These are phyloP conservation scores for Fusarium metavorans DNA, from an alignment of 2,329 filamentous ascomycete genomes.

Conservation along the genomic window DNA sequence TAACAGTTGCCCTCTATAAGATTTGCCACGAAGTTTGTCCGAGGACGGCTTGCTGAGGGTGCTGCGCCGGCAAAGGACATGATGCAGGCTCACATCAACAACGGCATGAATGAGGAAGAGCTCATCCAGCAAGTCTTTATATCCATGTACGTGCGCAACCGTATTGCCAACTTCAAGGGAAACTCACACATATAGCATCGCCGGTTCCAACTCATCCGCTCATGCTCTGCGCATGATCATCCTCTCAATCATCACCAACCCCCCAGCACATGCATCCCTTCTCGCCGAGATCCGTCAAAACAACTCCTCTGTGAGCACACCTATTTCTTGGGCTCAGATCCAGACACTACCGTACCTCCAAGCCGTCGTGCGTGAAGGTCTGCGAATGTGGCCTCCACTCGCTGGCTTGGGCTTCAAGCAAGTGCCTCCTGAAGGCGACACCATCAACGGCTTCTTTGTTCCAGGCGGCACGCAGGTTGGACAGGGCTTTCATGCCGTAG, in stretches of 20 bases:
- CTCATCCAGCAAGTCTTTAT: slow-evolving; percentile 55
- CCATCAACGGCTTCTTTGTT: slow-evolving; percentile 63
- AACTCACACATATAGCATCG: slow-evolving; percentile 57
- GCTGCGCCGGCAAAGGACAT: slow-evolving; percentile 49
- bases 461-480: slow-evolving; percentile 65
- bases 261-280: slow-evolving; percentile 55
- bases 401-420: slow-evolving; percentile 65
- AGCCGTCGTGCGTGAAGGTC: slow-evolving; percentile 67
- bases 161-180: fast-evolving
- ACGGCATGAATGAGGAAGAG: slow-evolving; percentile 50
- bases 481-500: slow-evolving; percentile 66
- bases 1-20: slow-evolving; percentile 6
- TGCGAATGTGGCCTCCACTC: slow-evolving; percentile 68
- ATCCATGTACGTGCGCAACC: slow-evolving; percentile 48
- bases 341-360: slow-evolving; percentile 66
- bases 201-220: slow-evolving; percentile 71
- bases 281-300: slow-evolving; percentile 59
- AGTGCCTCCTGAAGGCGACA: slow-evolving; percentile 63
- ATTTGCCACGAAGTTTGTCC: slow-evolving; percentile 39
- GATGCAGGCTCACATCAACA: slow-evolving; percentile 55
- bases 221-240: slow-evolving; percentile 64
- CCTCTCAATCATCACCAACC: slow-evolving; percentile 62
- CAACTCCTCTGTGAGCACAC: slow-evolving; percentile 48
- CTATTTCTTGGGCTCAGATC: slow-evolving; percentile 60
- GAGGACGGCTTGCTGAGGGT: slow-evolving; percentile 32